A percentile compares a stretch with the other conserved stretches of the same genome.
These are phyloP conservation scores for Alternaria sp. DNA, from an alignment of 2,329 filamentous ascomycete species.

Conservation along the genomic window DNA sequence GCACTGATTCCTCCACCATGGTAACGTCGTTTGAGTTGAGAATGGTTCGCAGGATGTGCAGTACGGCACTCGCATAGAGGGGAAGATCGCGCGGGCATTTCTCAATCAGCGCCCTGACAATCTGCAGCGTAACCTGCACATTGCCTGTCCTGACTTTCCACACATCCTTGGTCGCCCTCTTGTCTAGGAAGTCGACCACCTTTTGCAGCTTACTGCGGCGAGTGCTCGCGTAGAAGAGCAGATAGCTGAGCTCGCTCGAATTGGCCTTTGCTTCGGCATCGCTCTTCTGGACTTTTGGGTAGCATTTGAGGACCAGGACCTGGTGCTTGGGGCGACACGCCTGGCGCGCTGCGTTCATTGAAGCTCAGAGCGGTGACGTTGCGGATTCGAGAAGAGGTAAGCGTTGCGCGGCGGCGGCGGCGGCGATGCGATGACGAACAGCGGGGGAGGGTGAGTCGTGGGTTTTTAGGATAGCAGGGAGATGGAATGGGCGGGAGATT, in stretches of 20 bases:
- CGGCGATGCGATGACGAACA: slow-evolving; percentile 5
- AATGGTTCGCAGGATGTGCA: slow-evolving; percentile 84
- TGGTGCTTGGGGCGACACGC: slow-evolving; percentile 90
- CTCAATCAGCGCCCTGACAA: slow-evolving; percentile 89
- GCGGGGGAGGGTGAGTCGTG: slow-evolving; percentile 1
- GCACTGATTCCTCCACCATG: slow-evolving; percentile 89
- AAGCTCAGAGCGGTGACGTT: slow-evolving; percentile 8
- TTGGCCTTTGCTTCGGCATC: slow-evolving; percentile 90
- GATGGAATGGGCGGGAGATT: slow-evolving; percentile 3
- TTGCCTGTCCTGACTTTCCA: slow-evolving; percentile 89
- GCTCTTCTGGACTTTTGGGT: slow-evolving; percentile 90
- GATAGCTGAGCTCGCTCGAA: slow-evolving; percentile 93
- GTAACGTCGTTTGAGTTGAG: slow-evolving; percentile 87
- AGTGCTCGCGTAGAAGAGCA: slow-evolving; percentile 95
- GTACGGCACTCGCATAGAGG: slow-evolving; percentile 83
- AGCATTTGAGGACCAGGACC: slow-evolving; percentile 94
- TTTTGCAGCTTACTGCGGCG: slow-evolving; percentile 95
- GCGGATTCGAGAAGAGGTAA: slow-evolving; percentile 9
- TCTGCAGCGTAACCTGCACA: slow-evolving; percentile 93
- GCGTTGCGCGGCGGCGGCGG: slow-evolving; percentile 7
- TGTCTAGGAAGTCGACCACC: slow-evolving; percentile 92
- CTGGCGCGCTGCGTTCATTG: slow-evolving; percentile 67
- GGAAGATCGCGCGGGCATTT: slow-evolving; percentile 90
- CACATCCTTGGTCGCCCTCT: slow-evolving; percentile 90
- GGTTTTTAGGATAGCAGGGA: slow-evolving; percentile 1